A percentile compares a stretch with the other conserved stretches of the same genome.
Evolutionary conservation across 208 protist species (phyloP).

Genomic region (Acanthamoeba triangularis): DNA sequence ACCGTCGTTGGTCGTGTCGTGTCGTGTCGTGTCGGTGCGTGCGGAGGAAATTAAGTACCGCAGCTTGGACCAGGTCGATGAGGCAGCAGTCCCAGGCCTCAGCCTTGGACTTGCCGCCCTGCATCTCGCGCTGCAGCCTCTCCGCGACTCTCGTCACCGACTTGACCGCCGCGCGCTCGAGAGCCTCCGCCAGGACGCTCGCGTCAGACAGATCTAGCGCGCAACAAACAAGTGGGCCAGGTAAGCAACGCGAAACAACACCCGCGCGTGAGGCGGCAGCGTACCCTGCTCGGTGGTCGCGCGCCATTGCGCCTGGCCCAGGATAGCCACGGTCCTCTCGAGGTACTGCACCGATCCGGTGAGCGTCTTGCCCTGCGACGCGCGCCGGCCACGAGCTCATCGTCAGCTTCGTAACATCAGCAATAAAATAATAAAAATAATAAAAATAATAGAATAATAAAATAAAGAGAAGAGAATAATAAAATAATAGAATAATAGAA

Average conservation of each 20-base stretch:
- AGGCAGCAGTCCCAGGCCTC: conserved; percentile 64
- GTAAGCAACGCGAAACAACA: too few species aligned
- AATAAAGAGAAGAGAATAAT: too few species aligned
- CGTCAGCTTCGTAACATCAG: too few species aligned
- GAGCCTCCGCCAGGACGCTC: neutral
- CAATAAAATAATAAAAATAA: too few species aligned
- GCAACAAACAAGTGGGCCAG: too few species aligned
- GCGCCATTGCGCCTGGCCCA: neutral
- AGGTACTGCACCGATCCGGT: conserved; percentile 42
- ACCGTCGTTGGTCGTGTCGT: neutral
- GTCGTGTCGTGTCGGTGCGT: too few species aligned
- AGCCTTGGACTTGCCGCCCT: conserved; percentile 30
- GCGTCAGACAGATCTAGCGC: conserved; percentile 9
- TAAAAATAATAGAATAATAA: too few species aligned
- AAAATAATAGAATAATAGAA: too few species aligned
- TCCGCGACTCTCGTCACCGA: neutral
- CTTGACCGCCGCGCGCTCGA: neutral
- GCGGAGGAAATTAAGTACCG: neutral
- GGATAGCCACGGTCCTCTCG: neutral
- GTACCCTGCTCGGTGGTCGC: neutral
- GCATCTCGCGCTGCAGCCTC: conserved; percentile 70
- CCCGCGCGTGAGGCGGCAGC: too few species aligned
- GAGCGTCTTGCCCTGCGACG: neutral
- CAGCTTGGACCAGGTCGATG: conserved; percentile 64
- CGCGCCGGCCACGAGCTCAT: too few species aligned